phyloP scores from a whole-genome alignment of 768 basidiomycete species.

The Polyporus arcularius region DNA sequence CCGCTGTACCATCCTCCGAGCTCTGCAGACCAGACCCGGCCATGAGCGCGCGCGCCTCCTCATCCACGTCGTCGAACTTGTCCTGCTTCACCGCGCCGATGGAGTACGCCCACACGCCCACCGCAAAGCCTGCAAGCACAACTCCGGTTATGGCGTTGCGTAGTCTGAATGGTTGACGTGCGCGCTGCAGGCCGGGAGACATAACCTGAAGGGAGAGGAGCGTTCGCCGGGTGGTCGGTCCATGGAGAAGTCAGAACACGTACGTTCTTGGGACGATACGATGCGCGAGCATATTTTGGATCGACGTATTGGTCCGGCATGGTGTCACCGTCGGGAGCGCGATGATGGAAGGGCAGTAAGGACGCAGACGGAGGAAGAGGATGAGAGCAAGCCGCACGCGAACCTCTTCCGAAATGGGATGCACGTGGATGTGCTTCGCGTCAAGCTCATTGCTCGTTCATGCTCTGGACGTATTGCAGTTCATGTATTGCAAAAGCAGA shows the following conservation, averaged over 20 bases:
- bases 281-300: conserved; percentile 33
- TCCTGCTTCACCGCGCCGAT: conserved; percentile 95
- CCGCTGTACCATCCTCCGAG: conserved; percentile 32
- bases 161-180: conserved; percentile 79
- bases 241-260: conserved; percentile 1
- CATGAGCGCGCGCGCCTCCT: conserved; percentile 62
- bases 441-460: too few species aligned
- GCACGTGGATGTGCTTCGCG: too few species aligned
- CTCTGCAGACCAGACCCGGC: conserved; percentile 32
- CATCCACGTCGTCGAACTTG: conserved; percentile 84
- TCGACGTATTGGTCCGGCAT: conserved; percentile 41
- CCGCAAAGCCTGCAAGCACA: conserved; percentile 68
- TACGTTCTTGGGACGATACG: conserved; percentile 43
- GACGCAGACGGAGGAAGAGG: not conserved
- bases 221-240: not conserved
- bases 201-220: conserved; percentile 57
- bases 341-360: not conserved
- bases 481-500: too few species aligned
- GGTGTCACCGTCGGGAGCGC: not conserved
- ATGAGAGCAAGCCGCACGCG: not conserved
- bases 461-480: too few species aligned
- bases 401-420: too few species aligned
- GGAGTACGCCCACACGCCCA: conserved; percentile 88
- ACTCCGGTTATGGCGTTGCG: conserved; percentile 81
- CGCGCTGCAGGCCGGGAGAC: conserved; percentile 86